A percentile compares a stretch with the other conserved stretches of the same genome.
These are phyloP conservation scores for Russula ochroleuca DNA, from an alignment of 768 basidiomycete genomes.

Conservation along the genomic window DNA sequence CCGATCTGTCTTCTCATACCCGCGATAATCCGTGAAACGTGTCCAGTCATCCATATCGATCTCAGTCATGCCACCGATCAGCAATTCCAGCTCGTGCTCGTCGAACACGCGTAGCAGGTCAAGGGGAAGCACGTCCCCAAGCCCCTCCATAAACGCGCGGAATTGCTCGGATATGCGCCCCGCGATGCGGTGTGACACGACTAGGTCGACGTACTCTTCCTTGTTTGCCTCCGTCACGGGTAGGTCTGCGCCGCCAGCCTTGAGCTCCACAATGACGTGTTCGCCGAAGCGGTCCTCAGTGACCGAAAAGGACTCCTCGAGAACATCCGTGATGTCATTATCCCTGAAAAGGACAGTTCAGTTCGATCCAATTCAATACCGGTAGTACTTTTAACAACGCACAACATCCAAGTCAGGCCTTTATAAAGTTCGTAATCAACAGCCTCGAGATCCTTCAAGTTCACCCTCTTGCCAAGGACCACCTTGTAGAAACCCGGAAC, in stretches of 20 bases:
- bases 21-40: conserved; percentile 89
- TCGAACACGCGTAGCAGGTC: conserved; percentile 88
- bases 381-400: conserved; percentile 33
- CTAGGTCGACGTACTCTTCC: conserved; percentile 68
- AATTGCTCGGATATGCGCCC: conserved; percentile 81
- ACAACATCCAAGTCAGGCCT: conserved; percentile 74
- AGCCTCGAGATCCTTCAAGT: conserved; percentile 61
- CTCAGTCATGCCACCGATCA: conserved; percentile 78
- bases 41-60: conserved; percentile 79
- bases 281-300: conserved; percentile 77
- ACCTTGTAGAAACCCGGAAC: conserved; percentile 79
- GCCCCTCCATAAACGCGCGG: conserved; percentile 78
- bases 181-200: conserved; percentile 81
- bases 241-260: conserved; percentile 54
- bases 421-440: conserved; percentile 66
- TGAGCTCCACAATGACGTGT: conserved; percentile 60
- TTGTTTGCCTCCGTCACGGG: conserved; percentile 73
- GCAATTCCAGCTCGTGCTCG: conserved; percentile 80
- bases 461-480: conserved; percentile 58
- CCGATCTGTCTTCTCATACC: conserved; percentile 80
- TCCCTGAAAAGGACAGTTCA: conserved; percentile 41
- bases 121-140: conserved; percentile 77
- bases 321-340: conserved; percentile 69
- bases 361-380: not conserved
- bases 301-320: conserved; percentile 67